phyloP scores from a whole-genome alignment of 2,329 filamentous ascomycete genomes.

The Rosellinia necatrix region DNA sequence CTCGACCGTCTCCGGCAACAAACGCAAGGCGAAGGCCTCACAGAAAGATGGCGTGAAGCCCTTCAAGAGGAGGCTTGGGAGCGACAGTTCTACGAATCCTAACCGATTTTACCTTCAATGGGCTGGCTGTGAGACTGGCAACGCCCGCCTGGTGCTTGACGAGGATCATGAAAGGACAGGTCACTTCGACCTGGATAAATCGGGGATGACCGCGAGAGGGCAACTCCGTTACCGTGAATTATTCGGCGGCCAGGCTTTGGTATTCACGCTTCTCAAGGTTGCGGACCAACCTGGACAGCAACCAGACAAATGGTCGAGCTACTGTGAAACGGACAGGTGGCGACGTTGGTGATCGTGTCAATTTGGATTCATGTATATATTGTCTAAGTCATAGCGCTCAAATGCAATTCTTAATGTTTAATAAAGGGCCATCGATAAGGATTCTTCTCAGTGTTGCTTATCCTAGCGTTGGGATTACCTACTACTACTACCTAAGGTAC shows the following conservation, averaged over 20 bases:
- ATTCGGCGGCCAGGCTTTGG: not conserved
- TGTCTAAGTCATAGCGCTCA: too few relatives aligned
- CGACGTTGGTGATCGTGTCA: conserved; percentile 6
- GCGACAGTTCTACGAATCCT: not conserved
- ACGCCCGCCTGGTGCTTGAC: conserved; percentile 1
- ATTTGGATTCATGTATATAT: too few relatives aligned
- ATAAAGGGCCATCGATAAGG: too few relatives aligned
- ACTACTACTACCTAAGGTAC: too few relatives aligned
- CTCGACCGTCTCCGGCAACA: conserved; percentile 1
- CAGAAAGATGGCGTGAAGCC: not conserved
- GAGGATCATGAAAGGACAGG: conserved; percentile 16
- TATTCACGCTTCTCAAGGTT: conserved; percentile 22
- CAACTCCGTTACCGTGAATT: not conserved
- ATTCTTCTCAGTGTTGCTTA: too few relatives aligned
- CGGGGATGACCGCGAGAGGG: conserved; percentile 18
- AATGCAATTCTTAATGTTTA: not conserved
- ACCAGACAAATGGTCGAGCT: conserved; percentile 17
- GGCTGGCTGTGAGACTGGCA: conserved; percentile 10
- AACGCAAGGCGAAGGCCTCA: conserved; percentile 7
- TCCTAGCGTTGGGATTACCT: not conserved
- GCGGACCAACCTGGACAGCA: conserved; percentile 5
- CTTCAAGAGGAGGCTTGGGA: conserved; percentile 16
- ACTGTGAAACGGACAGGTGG: conserved; percentile 14
- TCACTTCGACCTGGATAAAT: conserved; percentile 16
- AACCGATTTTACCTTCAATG: conserved; percentile 19